A percentile compares a stretch with the other conserved stretches of the same genome.
These are phyloP conservation scores for Pezizomycotina sp. DNA, from an alignment of 2,329 filamentous ascomycete species.

Conservation along the genomic window DNA sequence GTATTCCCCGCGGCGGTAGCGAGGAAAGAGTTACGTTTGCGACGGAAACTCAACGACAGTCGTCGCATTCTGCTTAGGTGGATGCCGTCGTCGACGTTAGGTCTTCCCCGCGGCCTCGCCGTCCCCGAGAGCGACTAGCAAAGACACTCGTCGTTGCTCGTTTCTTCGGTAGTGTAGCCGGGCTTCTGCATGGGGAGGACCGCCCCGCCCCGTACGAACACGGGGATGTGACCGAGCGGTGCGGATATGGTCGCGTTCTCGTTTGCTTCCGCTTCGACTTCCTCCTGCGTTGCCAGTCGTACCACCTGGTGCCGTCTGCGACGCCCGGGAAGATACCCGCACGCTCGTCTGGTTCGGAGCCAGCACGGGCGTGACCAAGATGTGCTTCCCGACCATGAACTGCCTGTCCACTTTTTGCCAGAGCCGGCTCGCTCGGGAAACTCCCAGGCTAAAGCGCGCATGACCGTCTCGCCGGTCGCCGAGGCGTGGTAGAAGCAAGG, in stretches of 20 bases:
- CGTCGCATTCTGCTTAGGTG: too few species aligned
- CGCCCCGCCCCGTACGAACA: slow-evolving; percentile 53
- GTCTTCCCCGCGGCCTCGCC: too few species aligned
- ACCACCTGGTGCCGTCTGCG: too few species aligned
- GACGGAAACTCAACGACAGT: too few species aligned
- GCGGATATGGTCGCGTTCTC: slow-evolving; percentile 46
- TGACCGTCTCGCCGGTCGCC: slow-evolving; percentile 48
- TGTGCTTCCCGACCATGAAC: slow-evolving; percentile 7
- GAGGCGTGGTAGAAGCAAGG: slow-evolving; percentile 34
- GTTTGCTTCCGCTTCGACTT: too few species aligned
- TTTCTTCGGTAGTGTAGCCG: slow-evolving; percentile 47
- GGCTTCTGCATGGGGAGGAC: slow-evolving; percentile 53
- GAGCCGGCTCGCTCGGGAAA: slow-evolving; percentile 54
- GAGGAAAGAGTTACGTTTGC: too few species aligned
- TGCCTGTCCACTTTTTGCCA: slow-evolving; percentile 12
- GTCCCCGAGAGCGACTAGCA: too few species aligned
- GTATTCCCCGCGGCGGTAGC: too few species aligned
- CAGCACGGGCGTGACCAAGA: slow-evolving; percentile 12
- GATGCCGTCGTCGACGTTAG: too few species aligned
- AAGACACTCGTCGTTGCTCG: slow-evolving; percentile 43
- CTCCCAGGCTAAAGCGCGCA: slow-evolving; percentile 59
- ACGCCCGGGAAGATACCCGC: slow-evolving; percentile 43
- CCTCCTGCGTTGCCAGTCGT: slow-evolving; percentile 36
- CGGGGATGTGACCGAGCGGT: slow-evolving; percentile 51
- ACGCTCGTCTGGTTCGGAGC: slow-evolving; percentile 3